These are phyloP conservation scores for Backusella psychrophila DNA, from an alignment of 192 early-diverging fungal species.

Conservation along the genomic window DNA sequence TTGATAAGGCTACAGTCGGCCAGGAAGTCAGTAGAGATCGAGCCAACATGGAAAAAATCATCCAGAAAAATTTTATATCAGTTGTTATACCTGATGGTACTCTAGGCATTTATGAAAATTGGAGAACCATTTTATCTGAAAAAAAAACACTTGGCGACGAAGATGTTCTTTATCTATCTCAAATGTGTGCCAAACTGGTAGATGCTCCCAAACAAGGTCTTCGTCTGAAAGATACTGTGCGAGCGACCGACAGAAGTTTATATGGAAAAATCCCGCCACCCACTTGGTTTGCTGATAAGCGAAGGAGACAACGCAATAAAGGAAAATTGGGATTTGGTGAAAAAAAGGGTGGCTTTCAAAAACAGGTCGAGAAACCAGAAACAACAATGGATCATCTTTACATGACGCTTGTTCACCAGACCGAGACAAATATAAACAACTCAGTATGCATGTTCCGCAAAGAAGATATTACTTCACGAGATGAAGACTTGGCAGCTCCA, in stretches of 20 bases:
- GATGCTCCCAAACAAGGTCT: slow-evolving; percentile 38
- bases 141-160: slow-evolving; percentile 12
- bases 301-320: background rate
- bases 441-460: slow-evolving; percentile 9
- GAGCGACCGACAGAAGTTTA: background rate
- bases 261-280: slow-evolving; percentile 16
- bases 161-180: slow-evolving; percentile 29
- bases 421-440: background rate
- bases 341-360: background rate
- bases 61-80: slow-evolving; percentile 17
- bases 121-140: slow-evolving; percentile 27
- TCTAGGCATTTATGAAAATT: slow-evolving; percentile 24
- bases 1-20: background rate
- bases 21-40: background rate
- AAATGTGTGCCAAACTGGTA: slow-evolving; percentile 32
- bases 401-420: background rate
- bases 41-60: background rate
- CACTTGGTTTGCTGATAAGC: slow-evolving; percentile 28
- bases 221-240: slow-evolving; percentile 5
- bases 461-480: background rate
- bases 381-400: slow-evolving; percentile 25
- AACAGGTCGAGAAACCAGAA: background rate
- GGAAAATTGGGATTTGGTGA: background rate
- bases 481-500: background rate
- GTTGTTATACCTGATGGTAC: slow-evolving; percentile 13